Percentiles rank a stretch among this genome's conserved stretches.
Evolutionary conservation across 2,329 filamentous ascomycete genomes (phyloP).

Genomic region (Hypoxylon sp.): DNA sequence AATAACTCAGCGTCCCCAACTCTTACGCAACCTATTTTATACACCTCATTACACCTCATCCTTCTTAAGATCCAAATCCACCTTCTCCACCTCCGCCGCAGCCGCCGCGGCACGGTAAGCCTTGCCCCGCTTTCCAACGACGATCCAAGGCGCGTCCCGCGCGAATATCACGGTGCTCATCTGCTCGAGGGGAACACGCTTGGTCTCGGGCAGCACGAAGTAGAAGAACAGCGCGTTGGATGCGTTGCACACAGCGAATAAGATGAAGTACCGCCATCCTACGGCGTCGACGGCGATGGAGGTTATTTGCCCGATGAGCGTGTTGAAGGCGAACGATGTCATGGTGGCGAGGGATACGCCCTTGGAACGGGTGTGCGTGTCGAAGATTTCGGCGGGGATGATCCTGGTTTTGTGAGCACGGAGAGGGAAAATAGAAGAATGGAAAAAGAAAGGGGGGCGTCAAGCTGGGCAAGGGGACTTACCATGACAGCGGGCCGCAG

Average conservation of each 20-base stretch:
- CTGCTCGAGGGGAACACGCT: conserved; percentile 73
- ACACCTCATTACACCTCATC: conserved; percentile 3
- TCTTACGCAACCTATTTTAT: neutral
- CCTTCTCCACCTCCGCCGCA: conserved; percentile 20
- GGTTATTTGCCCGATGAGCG: conserved; percentile 62
- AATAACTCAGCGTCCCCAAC: neutral
- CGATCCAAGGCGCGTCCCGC: conserved; percentile 71
- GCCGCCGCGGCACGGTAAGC: conserved; percentile 56
- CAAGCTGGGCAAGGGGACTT: conserved; percentile 16
- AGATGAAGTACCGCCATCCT: conserved; percentile 70
- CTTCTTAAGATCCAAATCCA: conserved; percentile 23
- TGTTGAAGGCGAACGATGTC: conserved; percentile 80
- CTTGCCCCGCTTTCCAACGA: conserved; percentile 69
- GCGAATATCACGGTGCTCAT: conserved; percentile 74
- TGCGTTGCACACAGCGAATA: conserved; percentile 77
- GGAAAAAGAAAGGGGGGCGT: neutral
- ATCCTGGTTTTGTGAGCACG: conserved; percentile 62
- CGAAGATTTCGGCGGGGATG: conserved; percentile 81
- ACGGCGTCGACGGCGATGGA: conserved; percentile 65
- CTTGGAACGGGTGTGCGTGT: conserved; percentile 80
- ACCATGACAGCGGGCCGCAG: conserved; percentile 74
- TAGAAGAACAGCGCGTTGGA: conserved; percentile 67
- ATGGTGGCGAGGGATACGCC: conserved; percentile 82
- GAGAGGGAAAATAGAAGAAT: neutral
- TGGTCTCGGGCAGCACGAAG: conserved; percentile 75